Evolutionary conservation across 768 basidiomycete species (phyloP), one percentile per base, ranked within the genome.

Genomic region (Boletellus sp.): DNA sequence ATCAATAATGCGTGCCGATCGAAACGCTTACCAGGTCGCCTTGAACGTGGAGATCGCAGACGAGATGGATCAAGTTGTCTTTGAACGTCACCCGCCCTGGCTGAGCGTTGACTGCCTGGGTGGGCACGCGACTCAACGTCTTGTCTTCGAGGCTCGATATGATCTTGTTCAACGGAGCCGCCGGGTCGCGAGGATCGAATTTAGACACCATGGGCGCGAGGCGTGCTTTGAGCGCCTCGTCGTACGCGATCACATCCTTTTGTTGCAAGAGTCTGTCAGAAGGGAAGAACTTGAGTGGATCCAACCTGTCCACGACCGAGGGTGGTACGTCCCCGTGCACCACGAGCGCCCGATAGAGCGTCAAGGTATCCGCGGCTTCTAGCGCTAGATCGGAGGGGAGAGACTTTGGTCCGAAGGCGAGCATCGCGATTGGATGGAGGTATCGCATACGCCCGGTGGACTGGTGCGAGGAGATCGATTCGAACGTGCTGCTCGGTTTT

Each of bases 321-420:
- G 56, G 24, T 11, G 53, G 42, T 1, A 77, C 19, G 19, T 71
- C 65, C 12, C 50, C 52, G 15, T 56, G 50, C 3, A 48, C 45
- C 10, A 45, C 54, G 24, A 87, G 65, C 1, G 77, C 77, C 3
- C 65, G 60, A 64, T 77, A 85, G 1, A 88, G 66, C 1, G 69
- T 58, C 20, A 84, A 65, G 6, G 78, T 74, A 57, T 88, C 86
- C 1, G 67, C 52, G 0, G 84, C 73, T 56, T 88, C 86, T 33
- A 88, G 65, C 0, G 84, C 70, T 26, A 88, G 72, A 62, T 88
- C 86, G 0, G 76, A 64, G 4, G 86, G 86, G 16, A 88, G 66
- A 3, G 68, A 56, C 4, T 68, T 67, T 3, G 70, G 66, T 6
- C 80, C 80, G 39, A 80, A 78, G 2, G 77, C 73, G n/a, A 88